These are phyloP conservation scores for Symbiodinium natans DNA, from an alignment of 73 alveolate species.

Conservation along the genomic window DNA sequence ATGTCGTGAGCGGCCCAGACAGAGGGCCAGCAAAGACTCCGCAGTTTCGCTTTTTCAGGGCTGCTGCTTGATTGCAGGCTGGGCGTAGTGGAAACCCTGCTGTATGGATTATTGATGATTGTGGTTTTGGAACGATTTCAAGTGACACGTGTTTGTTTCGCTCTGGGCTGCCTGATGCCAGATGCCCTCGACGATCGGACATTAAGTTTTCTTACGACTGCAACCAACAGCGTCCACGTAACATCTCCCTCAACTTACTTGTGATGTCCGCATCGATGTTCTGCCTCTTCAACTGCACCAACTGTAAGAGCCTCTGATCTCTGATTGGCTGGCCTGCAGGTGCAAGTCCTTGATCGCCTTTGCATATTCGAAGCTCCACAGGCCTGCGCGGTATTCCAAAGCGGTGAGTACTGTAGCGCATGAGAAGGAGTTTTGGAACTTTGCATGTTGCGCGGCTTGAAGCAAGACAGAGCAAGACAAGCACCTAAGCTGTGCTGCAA, in stretches of 20 bases:
- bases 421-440: background rate
- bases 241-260: no score
- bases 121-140: no score
- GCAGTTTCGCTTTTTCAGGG: background rate
- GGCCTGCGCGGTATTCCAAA: background rate
- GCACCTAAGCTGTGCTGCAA: background rate
- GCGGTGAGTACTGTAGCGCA: background rate
- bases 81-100: background rate
- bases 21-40: background rate
- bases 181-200: no score
- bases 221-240: no score
- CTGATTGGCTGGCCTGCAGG: no score
- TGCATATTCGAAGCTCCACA: slow-evolving; percentile 19
- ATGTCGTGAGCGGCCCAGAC: slow-evolving; percentile 39
- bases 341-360: slow-evolving; percentile 47
- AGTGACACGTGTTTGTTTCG: no score
- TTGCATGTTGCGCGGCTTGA: background rate
- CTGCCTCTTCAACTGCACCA: no score
- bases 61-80: background rate
- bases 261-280: no score
- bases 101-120: no score
- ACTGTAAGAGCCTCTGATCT: no score
- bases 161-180: no score
- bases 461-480: background rate
- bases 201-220: no score